Percentiles rank a stretch among this genome's conserved stretches.
These are phyloP conservation scores for Fragaria vesca DNA, from an alignment of 306 rosid genomes.

Conservation along the genomic window DNA sequence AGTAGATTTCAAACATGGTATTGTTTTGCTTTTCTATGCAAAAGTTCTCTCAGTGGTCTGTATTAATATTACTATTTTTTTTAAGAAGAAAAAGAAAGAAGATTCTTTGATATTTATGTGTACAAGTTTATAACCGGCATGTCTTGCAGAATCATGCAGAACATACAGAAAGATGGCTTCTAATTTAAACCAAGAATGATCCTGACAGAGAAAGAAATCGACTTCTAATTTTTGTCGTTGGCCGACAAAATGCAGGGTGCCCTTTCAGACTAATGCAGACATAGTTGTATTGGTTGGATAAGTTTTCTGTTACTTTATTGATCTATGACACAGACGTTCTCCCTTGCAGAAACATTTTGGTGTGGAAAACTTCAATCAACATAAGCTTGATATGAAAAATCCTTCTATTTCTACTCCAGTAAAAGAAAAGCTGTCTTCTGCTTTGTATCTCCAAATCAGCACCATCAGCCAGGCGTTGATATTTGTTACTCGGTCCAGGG, in stretches of 20 bases:
- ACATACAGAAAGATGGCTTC: neutral
- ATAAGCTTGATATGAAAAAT: neutral
- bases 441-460: conserved; percentile 75
- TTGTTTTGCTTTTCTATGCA: conserved; percentile 5
- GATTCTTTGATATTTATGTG: neutral
- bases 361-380: conserved; percentile 34
- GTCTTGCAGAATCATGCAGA: neutral
- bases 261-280: too few relatives aligned
- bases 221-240: too few relatives aligned
- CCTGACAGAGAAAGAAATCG: neutral
- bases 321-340: conserved; percentile 6
- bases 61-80: neutral
- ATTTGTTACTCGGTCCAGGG: conserved; percentile 66
- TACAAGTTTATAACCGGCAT: neutral
- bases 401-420: neutral
- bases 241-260: too few relatives aligned
- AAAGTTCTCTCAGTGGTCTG: neutral
- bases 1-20: neutral
- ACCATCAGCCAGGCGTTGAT: conserved; percentile 70
- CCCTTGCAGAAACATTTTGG: conserved; percentile 40
- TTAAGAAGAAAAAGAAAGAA: neutral
- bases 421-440: conserved; percentile 45
- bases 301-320: too few relatives aligned
- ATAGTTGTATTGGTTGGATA: neutral
- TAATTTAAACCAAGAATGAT: neutral